Base-by-base conservation (phyloP, 1,139 yeast genomes). In the Saccharomyces pastorianus region DNA sequence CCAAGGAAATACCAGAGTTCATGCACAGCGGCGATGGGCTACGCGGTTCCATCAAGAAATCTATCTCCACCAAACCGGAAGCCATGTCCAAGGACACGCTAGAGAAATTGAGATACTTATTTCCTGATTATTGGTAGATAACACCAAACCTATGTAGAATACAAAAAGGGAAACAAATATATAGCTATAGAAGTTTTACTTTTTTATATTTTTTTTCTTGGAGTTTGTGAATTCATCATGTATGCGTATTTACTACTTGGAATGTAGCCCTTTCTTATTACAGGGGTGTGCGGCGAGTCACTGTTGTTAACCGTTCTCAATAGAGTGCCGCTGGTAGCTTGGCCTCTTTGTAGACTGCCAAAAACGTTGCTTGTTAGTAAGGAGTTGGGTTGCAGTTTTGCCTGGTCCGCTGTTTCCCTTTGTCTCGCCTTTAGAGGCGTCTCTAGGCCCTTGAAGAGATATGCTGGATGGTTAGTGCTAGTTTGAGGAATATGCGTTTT, bases 101-200 rank as follows among this genome's bases (percentile, higher is more conserved):
- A 64, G 83, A 83, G 66, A 88, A 88, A 73, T 82, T 93, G 81
- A 89, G 86, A 71, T 93, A 72, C 71, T 76, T 93, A 64, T 89
- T 87, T 76, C 98, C 98, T n/a, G 95, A 91, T 41, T 88, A 91
- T 76, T 91, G 95, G 95, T 83, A 51, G 20, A 17, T 50, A 46
- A 56, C 23, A 49, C 62, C 11, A 63, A 60, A 26, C 6, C 8
- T 17, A 34, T 44, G 29, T 44, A 44, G 6, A 46, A 27, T 23
- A 27, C 47, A 44, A 26, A 44, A 26, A 25, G 6, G 23, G 4
- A 20, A 27, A 27, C 3, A 27, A 26, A 28, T 3, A 28, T 2
- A 28, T 29, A 28, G 17, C 28, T 42, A 38, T 38, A 14, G 29
- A 42, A 14, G 6, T 49, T 11, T 13, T 27, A 25, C 42, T 26